Base-by-base conservation (phyloP, 129 eudicot species). In the Tagetes erecta region DNA sequence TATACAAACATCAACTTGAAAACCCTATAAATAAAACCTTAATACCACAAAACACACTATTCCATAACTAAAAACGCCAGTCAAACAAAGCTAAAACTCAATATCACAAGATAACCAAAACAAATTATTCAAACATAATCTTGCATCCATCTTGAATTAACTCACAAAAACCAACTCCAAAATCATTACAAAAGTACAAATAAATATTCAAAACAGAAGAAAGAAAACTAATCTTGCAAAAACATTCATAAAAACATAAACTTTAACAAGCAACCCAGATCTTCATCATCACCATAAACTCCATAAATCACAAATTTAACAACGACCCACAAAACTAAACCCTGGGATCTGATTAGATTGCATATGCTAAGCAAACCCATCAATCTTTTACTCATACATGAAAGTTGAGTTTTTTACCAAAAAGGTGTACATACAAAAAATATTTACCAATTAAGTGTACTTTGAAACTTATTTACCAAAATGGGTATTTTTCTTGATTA, bases 211-310 rank as follows among this genome's bases (percentile, higher is more conserved):
- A 64, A 14, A 64, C 7, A 53, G 64, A 41, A 14, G 7, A 71
- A 33, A 63, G 10, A 8, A 41, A 34, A 70, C 4, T 13, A 8
- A 68, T 49, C 34, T 14, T 67, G 49, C 37, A 60, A 20, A 20
- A 20, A 44, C 49, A 44, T 44, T 44, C 49, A 44, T 38, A 78
- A 71, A 78, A 63, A 47, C 44, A 34, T 72, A 51, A 78, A 72
- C 74, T 66, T 62, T 72, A 64, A 60, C 49, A 44, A 55, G 73
- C 45, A 53, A 36, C 83, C 74, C 83, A 79, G 83, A 79, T 79
- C 83, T 65, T 44, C 51, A 79, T 71, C 73, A 72, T 44, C 82
- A 11, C 60, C 77, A 78, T 63, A 63, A 78, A 71, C 40, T 67
- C 47, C 12, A 71, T 55, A 78, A 64, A 64, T 52, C 78, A 67